Evolutionary conservation across 768 basidiomycete species (phyloP), one percentile per base, ranked within the genome.

Genomic region (Trametes cingulata): DNA sequence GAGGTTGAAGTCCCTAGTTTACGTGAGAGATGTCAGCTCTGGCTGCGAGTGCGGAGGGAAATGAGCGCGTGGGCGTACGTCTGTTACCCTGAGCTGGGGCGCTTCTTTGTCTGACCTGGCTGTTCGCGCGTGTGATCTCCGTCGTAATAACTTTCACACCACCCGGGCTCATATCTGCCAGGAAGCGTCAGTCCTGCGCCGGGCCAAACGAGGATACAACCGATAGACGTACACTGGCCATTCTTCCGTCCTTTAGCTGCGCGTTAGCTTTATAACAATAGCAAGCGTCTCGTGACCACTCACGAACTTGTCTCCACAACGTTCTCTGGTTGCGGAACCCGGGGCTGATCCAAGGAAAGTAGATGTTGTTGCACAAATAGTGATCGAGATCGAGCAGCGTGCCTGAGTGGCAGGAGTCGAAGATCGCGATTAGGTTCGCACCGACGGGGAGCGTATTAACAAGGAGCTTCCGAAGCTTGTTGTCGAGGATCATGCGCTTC

Each of bases 301-400:
- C 22, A 52, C 67, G 61, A 13, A 63, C 65, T 9, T 42, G 41
- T 19, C 61, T 54, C 58, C 56, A 68, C 52, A 60, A 22, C 0
- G 64, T 65, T 19, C 56, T 56, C n/a, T 65, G 51, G 48, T 56
- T 51, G 22, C 68, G 67, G 41, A 57, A 37, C 40, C 69, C 67
- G 41, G 56, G 46, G 42, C 52, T 54, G 59, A 60, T 55, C 68
- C 68, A 68, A 6, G 68, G 70, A 20, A 63, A 63, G 58, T 65
- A 70, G 6, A 68, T 49, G 3, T 33, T 45, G 42, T 71, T 69
- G 52, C 70, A 71, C 7, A 65, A 52, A 45, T 68, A 55, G 50
- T 71, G 70, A 1, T 64, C 66, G 47, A 71, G 67, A 41, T 70
- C 65, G 22, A 72, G 62, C 35, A 64, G 33, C 15, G 55, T 57